Base-by-base conservation (phyloP, 2,329 filamentous ascomycete genomes). In the Ascochyta koolunga region DNA sequence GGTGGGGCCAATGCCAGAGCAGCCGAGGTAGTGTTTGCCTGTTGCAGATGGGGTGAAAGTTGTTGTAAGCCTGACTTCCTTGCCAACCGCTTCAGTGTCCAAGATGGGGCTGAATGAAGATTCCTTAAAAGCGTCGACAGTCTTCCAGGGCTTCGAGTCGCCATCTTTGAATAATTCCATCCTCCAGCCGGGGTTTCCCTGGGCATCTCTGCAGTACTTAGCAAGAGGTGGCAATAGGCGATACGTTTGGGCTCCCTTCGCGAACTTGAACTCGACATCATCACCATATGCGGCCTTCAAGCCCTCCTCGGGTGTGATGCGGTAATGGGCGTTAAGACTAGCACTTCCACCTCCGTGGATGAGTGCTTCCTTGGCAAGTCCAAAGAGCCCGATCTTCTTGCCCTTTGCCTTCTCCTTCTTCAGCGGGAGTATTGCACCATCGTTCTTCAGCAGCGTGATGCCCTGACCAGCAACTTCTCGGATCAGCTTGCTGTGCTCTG, bases 391-490 rank as follows among this genome's bases (percentile, higher is more conserved):
- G 57, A 90, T 81, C 16, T 82, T 86, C 39, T 86, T 87, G 2
- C 68, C 69, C 40, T 70, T 71, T 15, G 69, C 50, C 16, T 85
- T 83, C 3, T 83, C 80, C 67, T 87, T 89, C 47, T 79, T 81
- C 16, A 89, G 72, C 0, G 89, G 89, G 1, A 93, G 76, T 0
- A 89, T 67, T 8, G 77, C 77, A 11, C 80, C 80, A 2, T 90
- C 82, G 51, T 93, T 93, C 76, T 91, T 91, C 48, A 92, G 76
- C 8, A 92, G 78, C 1, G 91, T 89, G 8, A 90, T 84, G 9
- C 85, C 84, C 68, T 91, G 86, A 15, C 85, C 82, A 13, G 84
- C 88, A 36, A 88, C 81, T 41, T 82, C 79, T 19, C 89, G 82
- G 32, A 91, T 82, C 35, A 91, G 75, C 53, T 83, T 76, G 50